These are phyloP conservation scores for Stephania cephalantha DNA, from an alignment of 164 flowering plant genomes.

Conservation along the genomic window DNA sequence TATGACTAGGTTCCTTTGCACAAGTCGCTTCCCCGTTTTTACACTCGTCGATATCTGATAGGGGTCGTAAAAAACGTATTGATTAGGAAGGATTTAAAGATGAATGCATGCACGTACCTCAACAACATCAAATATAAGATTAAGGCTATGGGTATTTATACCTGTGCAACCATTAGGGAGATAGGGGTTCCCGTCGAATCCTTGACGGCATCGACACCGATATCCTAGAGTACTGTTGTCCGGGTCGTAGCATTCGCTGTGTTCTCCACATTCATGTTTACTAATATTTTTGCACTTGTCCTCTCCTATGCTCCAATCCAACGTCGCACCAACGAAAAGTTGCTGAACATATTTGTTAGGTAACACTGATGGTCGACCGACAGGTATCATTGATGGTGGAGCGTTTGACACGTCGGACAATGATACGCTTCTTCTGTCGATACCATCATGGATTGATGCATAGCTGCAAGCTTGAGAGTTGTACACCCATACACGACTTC, in stretches of 20 bases:
- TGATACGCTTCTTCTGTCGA: neutral
- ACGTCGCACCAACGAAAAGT: constrained; percentile 19
- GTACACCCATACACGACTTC: neutral
- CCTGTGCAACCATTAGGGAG: constrained; percentile 30
- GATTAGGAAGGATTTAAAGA: too few relatives aligned
- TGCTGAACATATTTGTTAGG: constrained; percentile 1
- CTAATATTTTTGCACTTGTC: constrained; percentile 23
- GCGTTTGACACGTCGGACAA: neutral
- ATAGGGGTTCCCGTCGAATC: constrained; percentile 57
- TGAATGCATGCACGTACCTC: neutral
- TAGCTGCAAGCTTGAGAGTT: constrained; percentile 28
- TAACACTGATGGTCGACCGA: neutral
- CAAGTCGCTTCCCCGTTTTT: neutral
- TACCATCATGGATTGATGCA: constrained; percentile 25
- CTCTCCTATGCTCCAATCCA: constrained; percentile 41
- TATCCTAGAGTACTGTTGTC: constrained; percentile 28
- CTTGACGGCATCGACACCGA: constrained; percentile 35
- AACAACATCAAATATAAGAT: neutral
- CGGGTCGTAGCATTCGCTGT: constrained; percentile 21
- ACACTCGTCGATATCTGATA: neutral
- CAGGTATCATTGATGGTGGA: neutral
- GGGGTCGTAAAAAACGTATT: too few relatives aligned
- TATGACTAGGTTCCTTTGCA: too few relatives aligned
- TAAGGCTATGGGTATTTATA: neutral
- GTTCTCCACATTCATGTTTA: constrained; percentile 19